A percentile compares a stretch with the other conserved stretches of the same genome.
phyloP scores from a whole-genome alignment of 345 rosid genomes.

The Populus deltoides region DNA sequence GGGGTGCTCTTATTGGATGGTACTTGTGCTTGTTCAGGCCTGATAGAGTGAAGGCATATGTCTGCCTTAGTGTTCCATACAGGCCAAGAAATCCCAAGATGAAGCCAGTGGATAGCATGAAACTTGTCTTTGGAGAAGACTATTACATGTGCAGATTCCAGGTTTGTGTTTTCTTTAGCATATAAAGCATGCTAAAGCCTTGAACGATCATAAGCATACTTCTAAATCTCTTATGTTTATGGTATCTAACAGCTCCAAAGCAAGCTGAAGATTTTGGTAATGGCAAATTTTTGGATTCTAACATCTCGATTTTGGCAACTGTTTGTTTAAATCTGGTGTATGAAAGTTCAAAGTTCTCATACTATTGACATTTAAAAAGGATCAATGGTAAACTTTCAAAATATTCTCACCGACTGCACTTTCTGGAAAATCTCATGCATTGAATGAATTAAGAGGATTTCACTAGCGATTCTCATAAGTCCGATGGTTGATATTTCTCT shows the following conservation, averaged over 20 bases:
- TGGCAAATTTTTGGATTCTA: too few relatives aligned
- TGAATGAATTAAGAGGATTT: not conserved
- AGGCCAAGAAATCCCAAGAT: conserved; percentile 56
- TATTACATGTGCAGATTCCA: conserved; percentile 87
- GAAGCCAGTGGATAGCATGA: conserved; percentile 52
- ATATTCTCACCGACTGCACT: not conserved
- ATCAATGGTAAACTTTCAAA: not conserved
- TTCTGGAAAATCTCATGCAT: not conserved
- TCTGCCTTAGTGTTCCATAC: conserved; percentile 64
- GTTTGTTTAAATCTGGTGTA: not conserved
- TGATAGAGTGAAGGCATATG: conserved; percentile 59
- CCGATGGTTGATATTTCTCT: too few relatives aligned
- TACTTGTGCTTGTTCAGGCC: conserved; percentile 67
- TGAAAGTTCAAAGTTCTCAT: not conserved
- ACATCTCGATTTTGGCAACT: too few relatives aligned
- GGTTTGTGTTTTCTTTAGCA: conserved; percentile 30
- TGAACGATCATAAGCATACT: not conserved
- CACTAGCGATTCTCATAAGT: not conserved
- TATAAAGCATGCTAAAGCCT: not conserved
- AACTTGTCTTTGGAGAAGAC: conserved; percentile 64
- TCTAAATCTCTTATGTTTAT: not conserved
- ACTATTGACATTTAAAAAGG: too few relatives aligned
- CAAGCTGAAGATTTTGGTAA: too few relatives aligned
- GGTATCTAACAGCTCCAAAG: not conserved
- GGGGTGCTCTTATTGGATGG: conserved; percentile 82